Percentiles rank a stretch among this genome's conserved stretches.
These are phyloP conservation scores for Tetrapyrgos nigripes DNA, from an alignment of 1,284 basidiomycete genomes.

Conservation along the genomic window DNA sequence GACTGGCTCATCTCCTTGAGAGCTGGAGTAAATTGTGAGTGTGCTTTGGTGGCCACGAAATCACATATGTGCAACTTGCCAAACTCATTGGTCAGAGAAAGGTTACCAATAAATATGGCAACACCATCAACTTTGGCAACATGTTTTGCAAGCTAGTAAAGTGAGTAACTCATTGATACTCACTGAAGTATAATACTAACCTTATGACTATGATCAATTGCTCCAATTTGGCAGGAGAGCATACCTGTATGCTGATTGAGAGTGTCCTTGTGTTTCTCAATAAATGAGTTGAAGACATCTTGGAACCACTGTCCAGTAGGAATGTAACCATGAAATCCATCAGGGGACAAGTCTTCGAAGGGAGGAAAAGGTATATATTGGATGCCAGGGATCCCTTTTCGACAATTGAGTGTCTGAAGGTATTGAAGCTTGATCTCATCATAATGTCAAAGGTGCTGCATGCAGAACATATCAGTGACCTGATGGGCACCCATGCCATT, in stretches of 20 bases:
- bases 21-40: conserved; percentile 22
- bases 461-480: conserved; percentile 14
- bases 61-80: no score
- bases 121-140: no score
- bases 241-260: conserved; percentile 7
- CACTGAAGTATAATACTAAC: not conserved
- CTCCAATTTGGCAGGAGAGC: not conserved
- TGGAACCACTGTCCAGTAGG: conserved; percentile 7
- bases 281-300: conserved; percentile 6
- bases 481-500: conserved; percentile 19
- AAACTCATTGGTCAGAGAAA: conserved; percentile 28
- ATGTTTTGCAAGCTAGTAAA: conserved; percentile 1
- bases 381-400: not conserved
- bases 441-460: conserved; percentile 18
- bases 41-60: conserved; percentile 28
- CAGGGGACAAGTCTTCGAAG: conserved; percentile 1
- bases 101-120: conserved; percentile 22
- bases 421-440: conserved; percentile 18
- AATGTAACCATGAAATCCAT: conserved; percentile 6
- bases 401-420: not conserved
- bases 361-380: not conserved
- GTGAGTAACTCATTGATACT: not conserved
- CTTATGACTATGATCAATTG: conserved; percentile 10
- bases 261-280: conserved; percentile 3
- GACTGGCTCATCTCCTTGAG: conserved; percentile 18